Evolutionary conservation across 495 filamentous ascomycete species (phyloP).

Genomic region (Penicillium canariense): DNA sequence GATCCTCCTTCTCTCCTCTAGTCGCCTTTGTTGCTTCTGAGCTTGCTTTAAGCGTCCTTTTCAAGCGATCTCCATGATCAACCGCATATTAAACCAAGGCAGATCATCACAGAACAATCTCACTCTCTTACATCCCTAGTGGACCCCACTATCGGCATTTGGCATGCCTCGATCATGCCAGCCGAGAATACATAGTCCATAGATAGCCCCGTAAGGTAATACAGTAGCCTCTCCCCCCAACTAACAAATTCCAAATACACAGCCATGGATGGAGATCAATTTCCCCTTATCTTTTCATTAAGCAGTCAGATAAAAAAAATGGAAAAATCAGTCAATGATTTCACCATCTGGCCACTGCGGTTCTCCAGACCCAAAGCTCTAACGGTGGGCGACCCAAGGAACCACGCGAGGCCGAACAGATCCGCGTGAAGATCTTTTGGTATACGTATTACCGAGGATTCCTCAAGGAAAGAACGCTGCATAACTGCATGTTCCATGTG

Average conservation of each 20-base stretch:
- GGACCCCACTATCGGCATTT: constrained; percentile 1
- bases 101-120: neutral
- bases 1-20: neutral
- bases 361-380: neutral
- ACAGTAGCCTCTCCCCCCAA: neutral
- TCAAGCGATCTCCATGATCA: too few relatives aligned
- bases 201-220: neutral
- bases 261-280: too few relatives aligned
- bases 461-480: neutral
- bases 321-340: constrained; percentile 24
- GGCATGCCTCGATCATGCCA: constrained; percentile 1
- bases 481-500: too few relatives aligned
- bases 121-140: too few relatives aligned
- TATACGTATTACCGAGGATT: constrained; percentile 4
- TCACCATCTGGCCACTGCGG: constrained; percentile 14
- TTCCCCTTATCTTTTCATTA: neutral
- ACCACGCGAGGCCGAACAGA: constrained; percentile 15
- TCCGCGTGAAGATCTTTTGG: constrained; percentile 9
- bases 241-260: too few relatives aligned
- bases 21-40: neutral
- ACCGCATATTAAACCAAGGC: too few relatives aligned
- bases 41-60: too few relatives aligned
- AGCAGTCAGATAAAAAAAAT: neutral
- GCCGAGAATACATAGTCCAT: neutral
- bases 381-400: constrained; percentile 3